Evolutionary conservation across 495 filamentous ascomycete species (phyloP), one percentile per base, ranked within the genome.

Genomic region (Podospora didyma): DNA sequence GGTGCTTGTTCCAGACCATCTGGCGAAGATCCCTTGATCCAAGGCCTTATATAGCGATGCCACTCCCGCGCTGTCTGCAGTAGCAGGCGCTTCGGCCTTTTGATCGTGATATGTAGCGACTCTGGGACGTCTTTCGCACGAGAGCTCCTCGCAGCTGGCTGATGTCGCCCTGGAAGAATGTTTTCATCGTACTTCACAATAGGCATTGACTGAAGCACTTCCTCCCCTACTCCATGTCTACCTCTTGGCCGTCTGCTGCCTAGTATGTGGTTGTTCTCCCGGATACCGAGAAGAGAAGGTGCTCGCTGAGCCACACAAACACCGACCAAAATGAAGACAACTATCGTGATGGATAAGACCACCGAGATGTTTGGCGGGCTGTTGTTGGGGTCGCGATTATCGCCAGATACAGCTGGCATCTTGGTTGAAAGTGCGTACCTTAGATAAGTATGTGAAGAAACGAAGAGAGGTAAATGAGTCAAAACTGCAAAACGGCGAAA

Each of bases 261-360:
- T 10, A 52, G 44, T 19, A 31, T 11, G 21, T 57, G 49, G 20
- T 49, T 17, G 34, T 48, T 9, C 24, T 53, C 55, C 4, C 46
- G 19, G n/a, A 56, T 50, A 9, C 24, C 26, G 3, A 45, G 34
- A n/a, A 54, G 56, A 19, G 44, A 34, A 19, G 45, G 54, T 14
- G 50, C 48, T 11, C 51, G 50, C 14, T 53, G 39, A n/a, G 61
- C 58, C 10, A 54, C 26, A 24, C 46, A 63, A 26, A 60, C 14
- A 12, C 37, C 45, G 20, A 56, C 10, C 17, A 60, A 26, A 19
- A 63, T 48, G 45, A 63, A 17, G 37, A 46, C 51, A n/a, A 50
- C 37, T 10, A 63, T 37, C 3, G 49, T 14, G 17, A 63, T 37
- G 48, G 51, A 46, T 12, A 63, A 28, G 7, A 60, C 22, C 37